phyloP scores from a whole-genome alignment of 257 asterid species.

The Solanum rostratum region DNA sequence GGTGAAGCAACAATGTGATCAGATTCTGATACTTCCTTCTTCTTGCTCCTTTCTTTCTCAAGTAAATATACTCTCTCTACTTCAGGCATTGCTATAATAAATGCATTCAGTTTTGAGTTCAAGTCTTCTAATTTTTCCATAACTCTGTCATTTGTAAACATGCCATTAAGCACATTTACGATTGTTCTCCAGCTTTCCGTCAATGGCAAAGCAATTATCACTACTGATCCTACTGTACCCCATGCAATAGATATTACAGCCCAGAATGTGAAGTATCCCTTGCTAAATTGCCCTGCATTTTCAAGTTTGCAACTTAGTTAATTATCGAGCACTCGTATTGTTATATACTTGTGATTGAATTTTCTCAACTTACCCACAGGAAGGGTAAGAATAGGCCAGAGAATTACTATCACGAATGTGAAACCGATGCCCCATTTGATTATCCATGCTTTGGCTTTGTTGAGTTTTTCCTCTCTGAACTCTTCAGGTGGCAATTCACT shows the following conservation, averaged over 20 bases:
- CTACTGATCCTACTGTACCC: slow-evolving; percentile 80
- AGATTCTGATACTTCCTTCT: slow-evolving; percentile 35
- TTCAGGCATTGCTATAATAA: slow-evolving; percentile 64
- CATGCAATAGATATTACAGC: slow-evolving; percentile 74
- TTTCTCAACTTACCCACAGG: slow-evolving; percentile 48
- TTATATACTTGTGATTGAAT: neutral
- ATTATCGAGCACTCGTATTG: neutral
- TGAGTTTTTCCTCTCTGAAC: slow-evolving; percentile 57
- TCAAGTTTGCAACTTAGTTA: neutral
- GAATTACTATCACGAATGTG: slow-evolving; percentile 46
- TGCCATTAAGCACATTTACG: slow-evolving; percentile 43
- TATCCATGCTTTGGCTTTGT: slow-evolving; percentile 60
- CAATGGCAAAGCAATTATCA: slow-evolving; percentile 64
- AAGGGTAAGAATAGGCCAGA: slow-evolving; percentile 86
- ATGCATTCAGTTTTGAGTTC: slow-evolving; percentile 44
- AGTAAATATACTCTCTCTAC: slow-evolving; percentile 59
- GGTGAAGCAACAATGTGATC: slow-evolving; percentile 15
- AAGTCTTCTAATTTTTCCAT: slow-evolving; percentile 75
- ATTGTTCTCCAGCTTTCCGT: slow-evolving; percentile 77
- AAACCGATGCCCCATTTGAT: slow-evolving; percentile 85
- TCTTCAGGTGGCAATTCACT: slow-evolving; percentile 48
- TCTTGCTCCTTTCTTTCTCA: slow-evolving; percentile 50
- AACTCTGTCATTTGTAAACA: slow-evolving; percentile 77
- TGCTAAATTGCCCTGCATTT: slow-evolving; percentile 63
- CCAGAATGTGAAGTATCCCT: slow-evolving; percentile 90